Percentiles rank a stretch among this genome's conserved stretches.
phyloP scores from a whole-genome alignment of 371 early-diverging fungal genomes.

The Fennellomyces sp. region DNA sequence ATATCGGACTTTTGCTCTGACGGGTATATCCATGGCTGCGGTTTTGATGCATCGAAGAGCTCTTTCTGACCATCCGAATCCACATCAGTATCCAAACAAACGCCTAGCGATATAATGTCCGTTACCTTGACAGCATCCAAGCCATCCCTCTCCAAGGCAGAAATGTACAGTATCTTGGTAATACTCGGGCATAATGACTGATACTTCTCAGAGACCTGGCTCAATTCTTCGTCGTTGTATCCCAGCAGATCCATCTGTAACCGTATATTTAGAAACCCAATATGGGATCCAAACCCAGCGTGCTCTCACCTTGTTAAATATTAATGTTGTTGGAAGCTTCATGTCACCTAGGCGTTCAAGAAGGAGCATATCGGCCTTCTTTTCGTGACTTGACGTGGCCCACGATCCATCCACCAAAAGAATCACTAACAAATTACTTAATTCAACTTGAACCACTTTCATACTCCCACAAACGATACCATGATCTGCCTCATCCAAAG shows the following conservation, averaged over 20 bases:
- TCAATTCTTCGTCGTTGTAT: constrained; percentile 38
- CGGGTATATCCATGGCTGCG: constrained; percentile 68
- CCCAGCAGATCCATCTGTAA: constrained; percentile 59
- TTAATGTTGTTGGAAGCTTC: constrained; percentile 60
- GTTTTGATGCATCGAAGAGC: constrained; percentile 48
- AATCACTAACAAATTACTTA: constrained; percentile 31
- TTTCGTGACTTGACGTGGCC: constrained; percentile 42
- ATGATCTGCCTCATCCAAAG: constrained; percentile 72
- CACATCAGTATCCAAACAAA: background rate
- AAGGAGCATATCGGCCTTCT: constrained; percentile 59
- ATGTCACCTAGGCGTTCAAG: constrained; percentile 49
- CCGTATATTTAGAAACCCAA: background rate
- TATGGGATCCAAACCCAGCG: background rate
- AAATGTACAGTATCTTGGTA: constrained; percentile 42
- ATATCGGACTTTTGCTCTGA: constrained; percentile 62
- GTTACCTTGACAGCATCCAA: constrained; percentile 39
- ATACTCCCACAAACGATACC: constrained; percentile 21
- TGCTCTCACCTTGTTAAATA: constrained; percentile 73
- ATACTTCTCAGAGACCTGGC: constrained; percentile 34
- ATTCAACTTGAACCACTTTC: background rate
- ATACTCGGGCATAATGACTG: constrained; percentile 27
- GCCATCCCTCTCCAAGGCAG: constrained; percentile 42
- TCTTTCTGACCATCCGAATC: constrained; percentile 20
- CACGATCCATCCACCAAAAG: constrained; percentile 67
- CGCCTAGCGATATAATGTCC: too few relatives aligned